Evolutionary conservation across 164 flowering plant species (phyloP).

Genomic region (Piper betle): DNA sequence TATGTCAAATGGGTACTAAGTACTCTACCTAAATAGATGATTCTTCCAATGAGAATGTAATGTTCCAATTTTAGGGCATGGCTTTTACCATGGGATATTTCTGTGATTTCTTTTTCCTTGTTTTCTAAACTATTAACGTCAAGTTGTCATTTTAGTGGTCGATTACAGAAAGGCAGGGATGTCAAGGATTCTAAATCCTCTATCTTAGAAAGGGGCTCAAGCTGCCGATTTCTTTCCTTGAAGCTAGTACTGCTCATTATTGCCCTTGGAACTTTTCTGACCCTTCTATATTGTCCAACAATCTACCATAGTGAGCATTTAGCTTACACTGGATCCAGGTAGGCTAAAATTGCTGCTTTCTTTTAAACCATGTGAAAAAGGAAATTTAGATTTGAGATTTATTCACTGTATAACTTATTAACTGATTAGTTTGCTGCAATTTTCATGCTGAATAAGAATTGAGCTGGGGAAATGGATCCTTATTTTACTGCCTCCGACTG

Average conservation of each 20-base stretch:
- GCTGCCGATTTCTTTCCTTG: slow-evolving; percentile 35
- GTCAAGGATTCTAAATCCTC: slow-evolving; percentile 34
- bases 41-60: not conserved
- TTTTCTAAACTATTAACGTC: not conserved
- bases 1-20: not conserved
- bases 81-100: not conserved
- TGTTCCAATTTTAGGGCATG: not conserved
- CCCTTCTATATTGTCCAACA: slow-evolving; percentile 45
- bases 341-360: slow-evolving; percentile 4
- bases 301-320: slow-evolving; percentile 27
- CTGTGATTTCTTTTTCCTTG: not conserved
- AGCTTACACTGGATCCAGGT: slow-evolving; percentile 31
- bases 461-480: no score
- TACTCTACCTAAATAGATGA: not conserved
- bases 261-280: slow-evolving; percentile 36
- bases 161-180: slow-evolving; percentile 28
- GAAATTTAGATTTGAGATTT: not conserved
- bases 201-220: slow-evolving; percentile 32
- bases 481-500: no score
- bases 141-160: slow-evolving; percentile 3
- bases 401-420: no score
- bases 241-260: slow-evolving; percentile 44
- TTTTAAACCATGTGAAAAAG: not conserved
- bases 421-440: not conserved
- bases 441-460: not conserved